A percentile compares a stretch with the other conserved stretches of the same genome.
phyloP scores from a whole-genome alignment of 768 basidiomycete genomes.

The Sporobolomyces pararoseus region DNA sequence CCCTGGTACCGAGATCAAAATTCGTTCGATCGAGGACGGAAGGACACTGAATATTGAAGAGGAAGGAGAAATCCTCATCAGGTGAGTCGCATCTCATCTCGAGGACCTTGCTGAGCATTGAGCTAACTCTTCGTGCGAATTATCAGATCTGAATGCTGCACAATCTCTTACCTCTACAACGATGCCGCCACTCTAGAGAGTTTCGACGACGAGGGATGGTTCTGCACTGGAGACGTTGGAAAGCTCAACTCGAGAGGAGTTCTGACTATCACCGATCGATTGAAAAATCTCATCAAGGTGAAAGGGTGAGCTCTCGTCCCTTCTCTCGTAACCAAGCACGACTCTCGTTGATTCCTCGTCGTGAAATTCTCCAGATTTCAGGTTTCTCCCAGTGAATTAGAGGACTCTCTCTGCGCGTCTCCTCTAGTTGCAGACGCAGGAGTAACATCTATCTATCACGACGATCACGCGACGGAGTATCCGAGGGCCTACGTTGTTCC shows the following conservation, averaged over 20 bases:
- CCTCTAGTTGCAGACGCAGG: slow-evolving; percentile 45
- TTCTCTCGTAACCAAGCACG: too few species aligned
- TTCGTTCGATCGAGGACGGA: slow-evolving; percentile 30
- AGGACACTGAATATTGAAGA: slow-evolving; percentile 28
- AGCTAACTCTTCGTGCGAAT: not conserved
- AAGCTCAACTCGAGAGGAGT: slow-evolving; percentile 39
- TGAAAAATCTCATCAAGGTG: slow-evolving; percentile 47
- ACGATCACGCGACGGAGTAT: slow-evolving; percentile 45
- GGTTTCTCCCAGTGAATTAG: slow-evolving; percentile 45
- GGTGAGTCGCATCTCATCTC: not conserved
- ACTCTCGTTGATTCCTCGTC: too few species aligned
- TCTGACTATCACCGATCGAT: slow-evolving; percentile 38
- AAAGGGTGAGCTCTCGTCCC: slow-evolving; percentile 38
- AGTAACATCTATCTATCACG: slow-evolving; percentile 42
- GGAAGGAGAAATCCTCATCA: slow-evolving; percentile 44
- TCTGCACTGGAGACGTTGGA: slow-evolving; percentile 46
- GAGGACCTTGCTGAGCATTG: not conserved
- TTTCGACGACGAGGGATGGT: slow-evolving; percentile 41
- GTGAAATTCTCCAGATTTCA: slow-evolving; percentile 37
- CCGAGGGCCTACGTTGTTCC: slow-evolving; percentile 46
- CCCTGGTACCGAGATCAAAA: slow-evolving; percentile 35
- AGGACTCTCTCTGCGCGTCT: slow-evolving; percentile 42
- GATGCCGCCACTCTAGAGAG: slow-evolving; percentile 41
- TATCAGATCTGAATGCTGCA: slow-evolving; percentile 24
- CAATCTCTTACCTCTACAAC: slow-evolving; percentile 46